Conservation (phyloP, 345 rosid genomes). For the Microthlaspi erraticum region DNA sequence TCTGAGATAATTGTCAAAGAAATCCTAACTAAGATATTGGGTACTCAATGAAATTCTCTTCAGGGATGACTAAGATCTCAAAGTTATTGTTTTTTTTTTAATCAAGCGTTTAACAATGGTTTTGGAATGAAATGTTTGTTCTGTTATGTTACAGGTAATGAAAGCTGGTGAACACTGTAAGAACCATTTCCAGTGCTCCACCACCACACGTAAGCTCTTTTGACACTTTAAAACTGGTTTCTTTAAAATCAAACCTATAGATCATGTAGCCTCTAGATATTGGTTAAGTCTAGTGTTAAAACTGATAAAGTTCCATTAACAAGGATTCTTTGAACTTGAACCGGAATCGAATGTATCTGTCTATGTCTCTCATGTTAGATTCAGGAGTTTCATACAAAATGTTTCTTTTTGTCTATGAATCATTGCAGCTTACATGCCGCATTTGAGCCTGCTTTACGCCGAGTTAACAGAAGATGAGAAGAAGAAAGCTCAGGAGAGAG, state of each 20-base stretch:
- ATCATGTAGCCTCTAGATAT: constrained; percentile 1
- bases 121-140: not conserved
- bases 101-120: too few species aligned
- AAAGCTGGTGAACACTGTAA: constrained; percentile 61
- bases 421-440: constrained; percentile 89
- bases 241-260: not conserved
- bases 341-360: not conserved
- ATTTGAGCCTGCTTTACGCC: constrained; percentile 74
- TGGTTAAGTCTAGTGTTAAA: not conserved
- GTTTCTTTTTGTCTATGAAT: not conserved
- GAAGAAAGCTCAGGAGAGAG: constrained; percentile 72
- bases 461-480: constrained; percentile 79
- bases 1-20: not conserved
- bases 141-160: constrained; percentile 60
- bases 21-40: not conserved
- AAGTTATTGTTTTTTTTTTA: too few species aligned
- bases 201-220: constrained; percentile 57
- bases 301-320: too few species aligned
- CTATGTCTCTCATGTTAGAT: not conserved
- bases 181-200: constrained; percentile 57
- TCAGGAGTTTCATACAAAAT: not conserved
- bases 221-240: not conserved
- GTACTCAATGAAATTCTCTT: not conserved
- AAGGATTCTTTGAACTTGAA: too few species aligned
- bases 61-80: not conserved